Conservation (phyloP, 2,329 filamentous ascomycete genomes). For the Neofusicoccum laricinum region DNA sequence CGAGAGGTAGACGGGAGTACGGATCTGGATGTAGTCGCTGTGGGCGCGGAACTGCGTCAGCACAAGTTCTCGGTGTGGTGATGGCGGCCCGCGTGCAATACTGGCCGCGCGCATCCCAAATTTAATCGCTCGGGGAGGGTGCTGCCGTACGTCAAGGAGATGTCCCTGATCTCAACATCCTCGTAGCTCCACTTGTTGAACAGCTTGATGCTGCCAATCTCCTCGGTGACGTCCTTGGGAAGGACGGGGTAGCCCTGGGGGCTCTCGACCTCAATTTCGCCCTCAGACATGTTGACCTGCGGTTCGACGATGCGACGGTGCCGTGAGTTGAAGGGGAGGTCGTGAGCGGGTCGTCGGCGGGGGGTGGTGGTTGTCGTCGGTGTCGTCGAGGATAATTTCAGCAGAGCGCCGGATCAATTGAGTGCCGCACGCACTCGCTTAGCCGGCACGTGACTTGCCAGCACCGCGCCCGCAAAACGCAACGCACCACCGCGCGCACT, state of each 20-base stretch:
- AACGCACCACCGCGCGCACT: not conserved
- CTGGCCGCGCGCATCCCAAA: not conserved
- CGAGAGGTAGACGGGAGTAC: conserved; percentile 96
- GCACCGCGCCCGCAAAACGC: not conserved
- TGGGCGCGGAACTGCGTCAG: conserved; percentile 33
- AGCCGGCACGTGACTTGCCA: conserved; percentile 10
- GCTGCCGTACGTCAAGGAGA: conserved; percentile 90
- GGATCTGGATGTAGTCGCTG: conserved; percentile 99
- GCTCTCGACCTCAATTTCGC: conserved; percentile 89
- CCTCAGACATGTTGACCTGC: conserved; percentile 80
- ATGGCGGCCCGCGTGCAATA: not conserved
- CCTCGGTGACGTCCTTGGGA: conserved; percentile 86
- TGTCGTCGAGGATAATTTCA: conserved; percentile 20
- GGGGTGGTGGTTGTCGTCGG: conserved; percentile 15
- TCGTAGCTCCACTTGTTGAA: conserved; percentile 99
- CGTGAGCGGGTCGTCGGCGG: conserved; percentile 16
- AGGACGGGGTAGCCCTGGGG: conserved; percentile 74
- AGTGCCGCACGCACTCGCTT: conserved; percentile 17
- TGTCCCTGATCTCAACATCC: conserved; percentile 99
- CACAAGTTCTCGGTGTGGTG: conserved; percentile 12
- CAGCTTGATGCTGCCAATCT: conserved; percentile 91
- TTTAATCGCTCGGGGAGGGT: conserved; percentile 10
- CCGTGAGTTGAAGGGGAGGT: conserved; percentile 5
- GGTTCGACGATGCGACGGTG: conserved; percentile 4
- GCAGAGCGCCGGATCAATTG: conserved; percentile 13